Evolutionary conservation across 225 moss, liverwort and hornwort genomes (phyloP).

Genomic region (Asterella californica): DNA sequence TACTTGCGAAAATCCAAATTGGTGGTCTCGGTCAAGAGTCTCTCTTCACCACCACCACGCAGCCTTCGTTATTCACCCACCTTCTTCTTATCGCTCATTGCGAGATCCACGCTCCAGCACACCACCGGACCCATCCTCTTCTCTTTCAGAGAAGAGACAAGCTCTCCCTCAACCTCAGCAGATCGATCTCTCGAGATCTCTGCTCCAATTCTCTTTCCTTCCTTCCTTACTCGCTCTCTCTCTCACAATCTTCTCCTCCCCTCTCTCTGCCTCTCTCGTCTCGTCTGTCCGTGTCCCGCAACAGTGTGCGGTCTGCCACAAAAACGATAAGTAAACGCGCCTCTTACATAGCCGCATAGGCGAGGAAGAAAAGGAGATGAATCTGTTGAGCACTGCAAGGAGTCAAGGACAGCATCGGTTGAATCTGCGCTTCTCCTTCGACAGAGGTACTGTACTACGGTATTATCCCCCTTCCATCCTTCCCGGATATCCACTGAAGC

Average conservation of each 20-base stretch:
- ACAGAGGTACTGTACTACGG: too few relatives aligned
- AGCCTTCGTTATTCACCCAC: conserved; percentile 21
- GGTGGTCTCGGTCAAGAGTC: conserved; percentile 18
- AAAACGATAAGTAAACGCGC: background rate
- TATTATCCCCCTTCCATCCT: background rate
- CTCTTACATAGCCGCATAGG: background rate
- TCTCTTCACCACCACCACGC: conserved; percentile 16
- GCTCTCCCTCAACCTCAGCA: background rate
- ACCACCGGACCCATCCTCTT: background rate
- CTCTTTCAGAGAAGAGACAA: background rate
- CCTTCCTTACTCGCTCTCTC: background rate
- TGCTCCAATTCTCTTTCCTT: background rate
- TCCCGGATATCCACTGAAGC: background rate
- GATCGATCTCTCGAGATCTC: background rate
- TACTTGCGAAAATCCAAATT: background rate
- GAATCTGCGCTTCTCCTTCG: background rate
- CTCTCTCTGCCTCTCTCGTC: background rate
- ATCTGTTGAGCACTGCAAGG: too few relatives aligned
- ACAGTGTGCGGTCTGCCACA: too few relatives aligned
- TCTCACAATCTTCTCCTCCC: background rate
- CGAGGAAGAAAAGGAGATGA: too few relatives aligned
- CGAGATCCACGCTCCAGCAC: background rate
- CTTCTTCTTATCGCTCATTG: background rate
- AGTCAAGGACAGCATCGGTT: background rate
- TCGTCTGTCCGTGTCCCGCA: too few relatives aligned